Percentiles rank a stretch among this genome's conserved stretches.
These are phyloP conservation scores for Colletotrichum spaethianum DNA, from an alignment of 2,329 filamentous ascomycete genomes.

Conservation along the genomic window DNA sequence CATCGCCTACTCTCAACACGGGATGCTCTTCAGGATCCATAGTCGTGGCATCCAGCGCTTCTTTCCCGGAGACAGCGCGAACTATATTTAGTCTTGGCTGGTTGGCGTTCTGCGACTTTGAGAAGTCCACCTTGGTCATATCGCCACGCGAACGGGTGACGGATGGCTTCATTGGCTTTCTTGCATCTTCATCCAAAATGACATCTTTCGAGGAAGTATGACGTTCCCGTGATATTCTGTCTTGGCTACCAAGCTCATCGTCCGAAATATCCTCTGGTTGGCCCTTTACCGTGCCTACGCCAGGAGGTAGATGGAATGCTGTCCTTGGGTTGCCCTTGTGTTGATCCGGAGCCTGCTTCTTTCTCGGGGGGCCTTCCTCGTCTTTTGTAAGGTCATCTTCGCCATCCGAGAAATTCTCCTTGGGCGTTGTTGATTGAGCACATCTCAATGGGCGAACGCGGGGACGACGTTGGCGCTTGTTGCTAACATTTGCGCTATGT, in stretches of 20 bases:
- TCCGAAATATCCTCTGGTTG: conserved; percentile 3
- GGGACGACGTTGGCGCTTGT: not conserved
- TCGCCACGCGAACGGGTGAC: not conserved
- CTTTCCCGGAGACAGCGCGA: not conserved
- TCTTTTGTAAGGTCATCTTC: conserved; percentile 8
- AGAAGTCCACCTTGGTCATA: conserved; percentile 4
- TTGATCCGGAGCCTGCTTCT: not conserved
- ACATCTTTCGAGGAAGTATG: not conserved
- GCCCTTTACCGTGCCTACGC: not conserved
- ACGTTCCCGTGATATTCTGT: not conserved
- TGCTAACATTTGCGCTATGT: not conserved
- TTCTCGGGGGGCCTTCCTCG: not conserved
- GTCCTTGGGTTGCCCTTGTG: not conserved
- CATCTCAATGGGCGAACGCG: not conserved
- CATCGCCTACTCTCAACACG: not conserved
- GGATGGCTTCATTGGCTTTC: not conserved
- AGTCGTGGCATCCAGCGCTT: not conserved
- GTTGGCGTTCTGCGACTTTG: not conserved
- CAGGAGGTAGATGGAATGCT: not conserved
- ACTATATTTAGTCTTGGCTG: not conserved
- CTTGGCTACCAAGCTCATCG: conserved; percentile 16
- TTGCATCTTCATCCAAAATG: not conserved
- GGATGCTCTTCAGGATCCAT: not conserved
- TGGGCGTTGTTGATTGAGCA: not conserved
- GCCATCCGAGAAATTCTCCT: not conserved